Base-by-base conservation (phyloP, 1,139 yeast genomes). In the Suhomyces atakaporum region DNA sequence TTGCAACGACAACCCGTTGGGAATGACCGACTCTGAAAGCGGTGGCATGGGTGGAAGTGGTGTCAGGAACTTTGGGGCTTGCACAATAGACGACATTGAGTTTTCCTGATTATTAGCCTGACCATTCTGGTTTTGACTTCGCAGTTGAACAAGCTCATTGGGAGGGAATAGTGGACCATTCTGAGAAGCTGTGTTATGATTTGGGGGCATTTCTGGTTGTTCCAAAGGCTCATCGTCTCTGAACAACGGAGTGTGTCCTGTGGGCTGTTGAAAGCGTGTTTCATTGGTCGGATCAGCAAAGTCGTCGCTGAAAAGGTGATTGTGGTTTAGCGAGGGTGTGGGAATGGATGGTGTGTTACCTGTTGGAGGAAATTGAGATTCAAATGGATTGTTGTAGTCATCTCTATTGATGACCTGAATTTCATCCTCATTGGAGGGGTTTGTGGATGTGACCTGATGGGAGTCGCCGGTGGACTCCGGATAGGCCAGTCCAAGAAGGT, bases 361-460 rank as follows among this genome's bases (percentile, higher is more conserved):
- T 2, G 35, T 16, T 10, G 35, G 21, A 8, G 22, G 27, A 23
- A 38, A 38, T 14, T 31, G 42, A 15, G 15, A 19, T 12, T 39
- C 39, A 18, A 39, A 39, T 4, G 39, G 39, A 14, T 39, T 38
- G 12, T 25, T 29, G 14, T 35, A 39, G 16, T 39, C 42, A 13
- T 58, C 62, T 33, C 73, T 47, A 31, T 58, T 54, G 25, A 68
- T 66, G 14, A 62, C 61, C 36, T 67, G 70, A 26, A 67, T 61
- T 29, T 67, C 72, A 35, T 58, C 56, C 33, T 60, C 61, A 24
- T 53, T 52, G 33, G 24, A 14, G 34, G 11, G 18, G 7, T 15
- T 30, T 33, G 22, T 29, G 36, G 36, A 33, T 36, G 36, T n/a
- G n/a, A n/a, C n/a, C n/a, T n/a, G n/a, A n/a, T n/a, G n/a, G n/a